Evolutionary conservation across 1,284 basidiomycete species (phyloP).

Genomic region (Sanguinoderma infundibulare): DNA sequence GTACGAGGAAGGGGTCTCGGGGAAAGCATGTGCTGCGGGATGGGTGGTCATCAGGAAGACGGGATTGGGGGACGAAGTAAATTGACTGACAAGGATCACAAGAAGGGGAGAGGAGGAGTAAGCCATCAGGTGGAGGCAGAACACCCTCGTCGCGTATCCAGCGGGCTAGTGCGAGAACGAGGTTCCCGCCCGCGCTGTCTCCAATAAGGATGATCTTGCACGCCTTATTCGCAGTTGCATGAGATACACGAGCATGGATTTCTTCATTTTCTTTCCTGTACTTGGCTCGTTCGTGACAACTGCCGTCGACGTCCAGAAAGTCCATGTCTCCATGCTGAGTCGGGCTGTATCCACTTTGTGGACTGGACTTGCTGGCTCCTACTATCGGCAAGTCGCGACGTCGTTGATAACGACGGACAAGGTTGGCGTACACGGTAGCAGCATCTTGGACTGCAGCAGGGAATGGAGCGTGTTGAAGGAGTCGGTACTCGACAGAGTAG

Average conservation of each 20-base stretch:
- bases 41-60: neutral
- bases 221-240: slow-evolving; percentile 31
- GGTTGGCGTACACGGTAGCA: slow-evolving; percentile 61
- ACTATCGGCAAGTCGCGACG: neutral
- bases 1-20: slow-evolving; percentile 49
- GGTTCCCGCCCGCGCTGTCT: slow-evolving; percentile 75
- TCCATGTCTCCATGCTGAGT: slow-evolving; percentile 1
- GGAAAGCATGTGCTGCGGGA: slow-evolving; percentile 47
- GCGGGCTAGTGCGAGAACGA: slow-evolving; percentile 59
- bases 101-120: slow-evolving; percentile 48
- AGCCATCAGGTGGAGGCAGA: slow-evolving; percentile 47
- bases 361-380: neutral
- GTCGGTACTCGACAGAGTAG: slow-evolving; percentile 54
- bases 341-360: neutral
- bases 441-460: slow-evolving; percentile 70
- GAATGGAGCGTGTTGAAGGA: slow-evolving; percentile 57
- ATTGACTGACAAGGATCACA: slow-evolving; percentile 33
- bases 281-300: slow-evolving; percentile 11
- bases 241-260: slow-evolving; percentile 16
- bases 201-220: slow-evolving; percentile 67
- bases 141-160: slow-evolving; percentile 54
- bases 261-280: slow-evolving; percentile 21
- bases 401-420: slow-evolving; percentile 42
- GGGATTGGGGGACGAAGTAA: neutral
- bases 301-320: slow-evolving; percentile 12